Conservation (phyloP, 2,329 filamentous ascomycete genomes). For the Mycocentrospora acerina region DNA sequence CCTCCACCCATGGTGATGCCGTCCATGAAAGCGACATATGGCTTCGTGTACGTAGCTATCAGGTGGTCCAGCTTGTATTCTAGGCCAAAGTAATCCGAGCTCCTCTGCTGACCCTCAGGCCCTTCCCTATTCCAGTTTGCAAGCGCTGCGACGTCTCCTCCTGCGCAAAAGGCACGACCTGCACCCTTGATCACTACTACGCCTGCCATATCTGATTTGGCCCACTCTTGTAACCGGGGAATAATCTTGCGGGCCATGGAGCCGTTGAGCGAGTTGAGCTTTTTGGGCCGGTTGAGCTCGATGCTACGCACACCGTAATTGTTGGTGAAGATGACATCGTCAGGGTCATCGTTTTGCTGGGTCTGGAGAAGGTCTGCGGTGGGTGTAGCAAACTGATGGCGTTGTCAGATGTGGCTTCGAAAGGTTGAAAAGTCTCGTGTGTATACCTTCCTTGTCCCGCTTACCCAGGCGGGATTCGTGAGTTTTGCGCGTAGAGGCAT, state of each 20-base stretch:
- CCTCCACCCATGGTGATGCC: slow-evolving; percentile 98
- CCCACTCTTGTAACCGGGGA: slow-evolving; percentile 87
- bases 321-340: slow-evolving; percentile 91
- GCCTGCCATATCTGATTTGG: slow-evolving; percentile 91
- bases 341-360: slow-evolving; percentile 68
- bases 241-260: slow-evolving; percentile 97
- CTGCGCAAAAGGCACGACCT: slow-evolving; percentile 86
- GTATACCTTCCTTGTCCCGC: slow-evolving; percentile 54
- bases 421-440: slow-evolving; percentile 3
- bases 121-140: slow-evolving; percentile 72
- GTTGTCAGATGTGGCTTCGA: slow-evolving; percentile 10
- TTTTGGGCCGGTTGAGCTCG: slow-evolving; percentile 88
- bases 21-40: slow-evolving; percentile 94
- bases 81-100: slow-evolving; percentile 82
- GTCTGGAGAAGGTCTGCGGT: slow-evolving; percentile 50
- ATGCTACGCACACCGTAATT: slow-evolving; percentile 88
- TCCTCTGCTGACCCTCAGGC: slow-evolving; percentile 69
- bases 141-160: slow-evolving; percentile 83
- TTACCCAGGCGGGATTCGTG: slow-evolving; percentile 58
- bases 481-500: slow-evolving; percentile 86
- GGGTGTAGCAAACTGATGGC: slow-evolving; percentile 37
- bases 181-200: slow-evolving; percentile 89
- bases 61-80: slow-evolving; percentile 97
- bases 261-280: slow-evolving; percentile 87
- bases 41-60: slow-evolving; percentile 91